Conservation (phyloP, 2,329 filamentous ascomycete species). For the Rhynchosporium graminicola region DNA sequence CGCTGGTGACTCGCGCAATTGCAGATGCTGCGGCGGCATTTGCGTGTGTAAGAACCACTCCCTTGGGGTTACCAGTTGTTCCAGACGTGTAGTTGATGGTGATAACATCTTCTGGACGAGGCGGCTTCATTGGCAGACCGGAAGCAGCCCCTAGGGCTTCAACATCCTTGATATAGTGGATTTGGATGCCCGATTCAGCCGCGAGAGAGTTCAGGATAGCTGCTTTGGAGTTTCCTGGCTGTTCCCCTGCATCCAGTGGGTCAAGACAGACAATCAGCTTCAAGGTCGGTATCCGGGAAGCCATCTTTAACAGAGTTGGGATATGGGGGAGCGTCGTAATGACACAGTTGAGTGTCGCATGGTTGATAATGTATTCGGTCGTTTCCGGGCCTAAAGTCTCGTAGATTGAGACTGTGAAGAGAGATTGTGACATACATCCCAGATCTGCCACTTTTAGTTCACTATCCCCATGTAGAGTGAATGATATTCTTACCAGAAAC, state of each 20-base stretch:
- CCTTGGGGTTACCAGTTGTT: constrained; percentile 81
- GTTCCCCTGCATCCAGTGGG: constrained; percentile 77
- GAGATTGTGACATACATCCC: constrained; percentile 80
- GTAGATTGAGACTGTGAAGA: constrained; percentile 92
- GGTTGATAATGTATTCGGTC: constrained; percentile 94
- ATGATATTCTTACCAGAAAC: constrained; percentile 59
- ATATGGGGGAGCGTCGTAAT: constrained; percentile 80
- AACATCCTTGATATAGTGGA: constrained; percentile 78
- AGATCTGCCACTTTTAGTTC: constrained; percentile 61
- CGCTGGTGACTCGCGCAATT: constrained; percentile 55
- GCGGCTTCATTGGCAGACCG: constrained; percentile 69
- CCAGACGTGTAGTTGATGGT: constrained; percentile 93
- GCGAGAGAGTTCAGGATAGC: constrained; percentile 77
- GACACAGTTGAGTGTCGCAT: constrained; percentile 74
- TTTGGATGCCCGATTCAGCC: constrained; percentile 69
- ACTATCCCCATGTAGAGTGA: neutral
- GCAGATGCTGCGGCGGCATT: constrained; percentile 76
- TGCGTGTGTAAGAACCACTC: constrained; percentile 78
- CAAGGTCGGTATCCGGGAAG: constrained; percentile 71
- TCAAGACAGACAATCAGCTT: constrained; percentile 91
- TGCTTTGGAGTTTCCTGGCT: constrained; percentile 74
- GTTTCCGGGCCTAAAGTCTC: constrained; percentile 91
- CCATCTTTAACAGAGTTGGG: constrained; percentile 76
- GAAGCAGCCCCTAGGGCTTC: constrained; percentile 76
- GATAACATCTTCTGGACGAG: constrained; percentile 72